phyloP scores from a whole-genome alignment of 2,329 filamentous ascomycete species.

The Botrytis paeoniae region DNA sequence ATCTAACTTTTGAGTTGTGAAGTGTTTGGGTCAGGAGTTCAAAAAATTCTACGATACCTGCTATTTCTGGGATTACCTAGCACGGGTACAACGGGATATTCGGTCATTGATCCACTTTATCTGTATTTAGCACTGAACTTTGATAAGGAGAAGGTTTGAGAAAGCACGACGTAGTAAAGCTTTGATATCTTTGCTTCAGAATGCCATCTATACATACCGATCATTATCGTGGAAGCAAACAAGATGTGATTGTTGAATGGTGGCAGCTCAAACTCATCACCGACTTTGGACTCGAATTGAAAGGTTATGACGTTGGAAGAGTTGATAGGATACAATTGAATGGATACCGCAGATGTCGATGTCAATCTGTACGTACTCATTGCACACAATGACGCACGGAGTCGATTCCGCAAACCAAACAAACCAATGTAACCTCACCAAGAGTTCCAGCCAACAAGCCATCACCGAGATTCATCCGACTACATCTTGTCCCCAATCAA shows the following conservation, averaged over 20 bases:
- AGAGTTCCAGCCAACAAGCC: too few relatives aligned
- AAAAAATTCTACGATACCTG: background rate
- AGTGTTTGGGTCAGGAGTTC: background rate
- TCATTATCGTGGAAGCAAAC: background rate
- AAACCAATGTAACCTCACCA: too few relatives aligned
- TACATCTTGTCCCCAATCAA: too few relatives aligned
- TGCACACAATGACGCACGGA: too few relatives aligned
- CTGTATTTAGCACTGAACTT: background rate
- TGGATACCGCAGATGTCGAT: too few relatives aligned
- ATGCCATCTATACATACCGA: background rate
- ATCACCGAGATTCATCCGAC: too few relatives aligned
- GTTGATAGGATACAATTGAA: background rate
- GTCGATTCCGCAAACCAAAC: too few relatives aligned
- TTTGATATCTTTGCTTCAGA: background rate
- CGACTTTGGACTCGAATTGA: background rate
- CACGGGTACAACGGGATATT: background rate
- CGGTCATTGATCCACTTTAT: background rate
- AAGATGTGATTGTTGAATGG: background rate
- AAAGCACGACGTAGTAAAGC: background rate
- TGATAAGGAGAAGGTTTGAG: background rate
- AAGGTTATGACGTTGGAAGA: background rate
- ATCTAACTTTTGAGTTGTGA: too few relatives aligned
- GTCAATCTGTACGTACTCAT: too few relatives aligned
- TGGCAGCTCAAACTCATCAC: background rate
- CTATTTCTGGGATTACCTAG: background rate